Base-by-base conservation (phyloP, 192 early-diverging fungal genomes). In the Linnemannia hyalina region DNA sequence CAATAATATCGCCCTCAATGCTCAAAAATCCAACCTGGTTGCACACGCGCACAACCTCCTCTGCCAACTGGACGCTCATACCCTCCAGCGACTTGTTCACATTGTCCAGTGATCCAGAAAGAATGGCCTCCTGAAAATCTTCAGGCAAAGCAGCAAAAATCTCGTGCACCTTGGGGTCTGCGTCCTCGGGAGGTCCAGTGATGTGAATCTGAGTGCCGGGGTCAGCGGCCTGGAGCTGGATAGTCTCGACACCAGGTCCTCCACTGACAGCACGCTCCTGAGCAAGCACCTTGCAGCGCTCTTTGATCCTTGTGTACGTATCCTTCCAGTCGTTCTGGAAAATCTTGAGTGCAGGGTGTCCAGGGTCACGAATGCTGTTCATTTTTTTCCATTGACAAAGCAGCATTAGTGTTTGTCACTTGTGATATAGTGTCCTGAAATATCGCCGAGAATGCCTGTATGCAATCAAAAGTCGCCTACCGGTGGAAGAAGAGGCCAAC, bases 281-380 rank as follows among this genome's bases (percentile, higher is more conserved):
- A 75, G 91, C 80, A 77, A 92, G 74, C 13, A 93, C 93, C 65
- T 90, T 88, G 87, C 95, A 97, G 20, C 98, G 94, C 4, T 86
- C 90, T 63, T 89, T 88, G 80, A 99, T 97, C 76, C 94, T 95
- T 36, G 90, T 91, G 88, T 97, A 97, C 22, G 96, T 97, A 22
- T 94, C 90, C 18, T 93, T 89, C n/a, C 98, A 95, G 89, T 99
- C 98, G 60, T 93, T 93, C 76, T 90, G 85, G 88, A 98, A 98
- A 90, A 97, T 94, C 36, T 94, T 90, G 52, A 92, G 92, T 5
- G 97, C 95, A 55, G 78, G 89, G 36, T 89, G 89, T 36, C 87
- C 80, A 40, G 90, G 79, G 63, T 95, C 84, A 35, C 78, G 76
- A 63, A 90, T 90, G 73, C 88, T 88, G 3, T 70, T 23, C 57